Evolutionary conservation across 257 asterid genomes (phyloP).

Genomic region (Vinca minor): DNA sequence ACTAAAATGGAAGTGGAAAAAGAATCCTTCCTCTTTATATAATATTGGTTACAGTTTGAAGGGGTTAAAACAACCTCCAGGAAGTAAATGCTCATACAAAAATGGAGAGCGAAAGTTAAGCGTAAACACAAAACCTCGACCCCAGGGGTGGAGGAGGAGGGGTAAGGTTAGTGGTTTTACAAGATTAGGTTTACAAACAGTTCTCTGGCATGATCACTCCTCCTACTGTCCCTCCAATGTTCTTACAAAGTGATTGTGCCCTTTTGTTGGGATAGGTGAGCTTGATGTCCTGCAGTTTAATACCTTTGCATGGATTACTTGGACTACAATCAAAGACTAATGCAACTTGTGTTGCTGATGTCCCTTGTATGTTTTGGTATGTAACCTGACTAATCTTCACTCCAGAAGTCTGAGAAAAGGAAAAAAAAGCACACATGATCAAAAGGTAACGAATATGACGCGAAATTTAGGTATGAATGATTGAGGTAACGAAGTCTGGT

Average conservation of each 20-base stretch:
- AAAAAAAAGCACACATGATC: background rate
- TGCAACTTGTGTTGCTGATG: slow-evolving; percentile 50
- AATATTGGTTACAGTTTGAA: too few relatives aligned
- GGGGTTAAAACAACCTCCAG: background rate
- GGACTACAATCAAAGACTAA: slow-evolving; percentile 54
- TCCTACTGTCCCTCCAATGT: background rate
- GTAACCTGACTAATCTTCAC: slow-evolving; percentile 49
- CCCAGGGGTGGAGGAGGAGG: background rate
- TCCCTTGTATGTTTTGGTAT: slow-evolving; percentile 46
- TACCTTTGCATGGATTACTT: slow-evolving; percentile 45
- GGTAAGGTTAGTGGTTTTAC: background rate
- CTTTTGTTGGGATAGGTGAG: background rate
- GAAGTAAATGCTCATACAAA: background rate
- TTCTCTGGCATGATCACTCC: background rate
- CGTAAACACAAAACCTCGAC: background rate
- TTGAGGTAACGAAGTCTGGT: too few relatives aligned
- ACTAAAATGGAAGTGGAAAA: background rate
- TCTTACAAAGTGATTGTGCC: background rate
- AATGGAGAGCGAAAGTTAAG: background rate
- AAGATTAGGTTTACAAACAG: background rate
- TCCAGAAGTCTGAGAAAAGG: slow-evolving; percentile 39
- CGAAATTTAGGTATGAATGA: too few relatives aligned
- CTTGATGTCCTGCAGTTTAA: slow-evolving; percentile 40
- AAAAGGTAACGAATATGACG: background rate
- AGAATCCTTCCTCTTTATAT: background rate